Percentiles rank a stretch among this genome's conserved stretches.
phyloP scores from a whole-genome alignment of 148 eudicot species.

The Talinum fruticosum region DNA sequence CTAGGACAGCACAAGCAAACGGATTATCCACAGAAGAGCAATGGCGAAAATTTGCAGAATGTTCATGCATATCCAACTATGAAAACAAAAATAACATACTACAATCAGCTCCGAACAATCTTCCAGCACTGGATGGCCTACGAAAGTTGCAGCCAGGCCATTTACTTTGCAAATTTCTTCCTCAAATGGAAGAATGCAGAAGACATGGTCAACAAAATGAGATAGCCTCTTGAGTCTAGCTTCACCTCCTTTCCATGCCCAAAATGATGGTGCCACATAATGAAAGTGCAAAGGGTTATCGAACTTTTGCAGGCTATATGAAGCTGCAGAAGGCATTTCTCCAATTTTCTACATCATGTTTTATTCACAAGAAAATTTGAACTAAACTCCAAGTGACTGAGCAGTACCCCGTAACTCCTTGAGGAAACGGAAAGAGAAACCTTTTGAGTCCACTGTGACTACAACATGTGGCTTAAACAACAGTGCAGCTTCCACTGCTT shows the following conservation, averaged over 20 bases:
- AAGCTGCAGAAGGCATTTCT: conserved; percentile 64
- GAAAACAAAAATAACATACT: conserved; percentile 36
- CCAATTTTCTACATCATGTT: conserved; percentile 38
- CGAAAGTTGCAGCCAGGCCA: conserved; percentile 84
- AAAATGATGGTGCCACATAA: conserved; percentile 95
- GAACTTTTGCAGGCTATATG: conserved; percentile 41
- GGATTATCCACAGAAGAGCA: neutral
- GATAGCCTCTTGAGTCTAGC: conserved; percentile 73
- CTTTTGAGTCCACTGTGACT: conserved; percentile 87
- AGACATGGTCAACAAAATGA: conserved; percentile 74
- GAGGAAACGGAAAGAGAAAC: conserved; percentile 88
- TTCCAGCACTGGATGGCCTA: conserved; percentile 89
- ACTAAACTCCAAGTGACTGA: conserved; percentile 12
- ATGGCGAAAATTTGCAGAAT: neutral
- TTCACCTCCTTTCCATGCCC: conserved; percentile 99
- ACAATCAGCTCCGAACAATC: conserved; percentile 62
- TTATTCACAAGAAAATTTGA: conserved; percentile 24
- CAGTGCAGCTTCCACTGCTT: conserved; percentile 68
- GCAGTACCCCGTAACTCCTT: conserved; percentile 69
- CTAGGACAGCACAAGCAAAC: neutral
- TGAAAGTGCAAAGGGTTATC: conserved; percentile 72
- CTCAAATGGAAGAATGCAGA: conserved; percentile 92
- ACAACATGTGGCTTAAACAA: conserved; percentile 78
- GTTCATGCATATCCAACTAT: neutral
- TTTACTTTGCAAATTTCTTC: conserved; percentile 63